A percentile compares a stretch with the other conserved stretches of the same genome.
These are phyloP conservation scores for Ceratobasidium sp. DNA, from an alignment of 1,284 basidiomycete species.

Conservation along the genomic window DNA sequence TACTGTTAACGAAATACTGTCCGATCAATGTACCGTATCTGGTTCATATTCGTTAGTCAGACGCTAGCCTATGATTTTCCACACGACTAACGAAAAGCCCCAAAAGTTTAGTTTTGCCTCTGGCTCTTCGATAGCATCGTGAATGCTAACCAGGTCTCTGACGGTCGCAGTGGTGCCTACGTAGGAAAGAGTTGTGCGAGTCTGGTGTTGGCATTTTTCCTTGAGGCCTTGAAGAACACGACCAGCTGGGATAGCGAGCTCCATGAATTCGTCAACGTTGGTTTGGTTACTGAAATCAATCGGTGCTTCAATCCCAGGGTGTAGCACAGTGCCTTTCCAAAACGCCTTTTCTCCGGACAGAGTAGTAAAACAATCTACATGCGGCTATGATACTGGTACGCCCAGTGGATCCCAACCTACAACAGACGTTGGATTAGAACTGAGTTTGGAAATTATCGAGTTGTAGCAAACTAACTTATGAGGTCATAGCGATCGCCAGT, in stretches of 20 bases:
- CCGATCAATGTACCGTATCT: slow-evolving; percentile 33
- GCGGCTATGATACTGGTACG: neutral
- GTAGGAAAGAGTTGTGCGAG: neutral
- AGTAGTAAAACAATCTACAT: neutral
- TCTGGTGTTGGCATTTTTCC: neutral
- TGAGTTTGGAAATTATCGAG: neutral
- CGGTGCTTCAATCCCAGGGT: slow-evolving; percentile 3
- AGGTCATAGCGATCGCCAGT: slow-evolving; percentile 21
- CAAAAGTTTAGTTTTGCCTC: neutral
- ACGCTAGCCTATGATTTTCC: neutral
- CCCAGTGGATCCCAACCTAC: slow-evolving; percentile 38
- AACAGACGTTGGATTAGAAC: neutral
- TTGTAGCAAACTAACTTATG: neutral
- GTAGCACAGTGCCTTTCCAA: neutral
- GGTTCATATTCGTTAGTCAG: neutral
- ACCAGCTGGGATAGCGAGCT: neutral
- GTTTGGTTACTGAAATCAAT: neutral
- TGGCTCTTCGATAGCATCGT: neutral
- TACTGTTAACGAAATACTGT: slow-evolving; percentile 20
- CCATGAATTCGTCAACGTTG: neutral
- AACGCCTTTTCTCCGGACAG: neutral
- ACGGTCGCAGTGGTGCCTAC: slow-evolving; percentile 6
- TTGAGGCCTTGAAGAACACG: neutral
- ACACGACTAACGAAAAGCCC: neutral
- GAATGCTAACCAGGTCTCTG: slow-evolving; percentile 25